Evolutionary conservation across 306 rosid genomes (phyloP).

Genomic region (Prinsepia uniflora): DNA sequence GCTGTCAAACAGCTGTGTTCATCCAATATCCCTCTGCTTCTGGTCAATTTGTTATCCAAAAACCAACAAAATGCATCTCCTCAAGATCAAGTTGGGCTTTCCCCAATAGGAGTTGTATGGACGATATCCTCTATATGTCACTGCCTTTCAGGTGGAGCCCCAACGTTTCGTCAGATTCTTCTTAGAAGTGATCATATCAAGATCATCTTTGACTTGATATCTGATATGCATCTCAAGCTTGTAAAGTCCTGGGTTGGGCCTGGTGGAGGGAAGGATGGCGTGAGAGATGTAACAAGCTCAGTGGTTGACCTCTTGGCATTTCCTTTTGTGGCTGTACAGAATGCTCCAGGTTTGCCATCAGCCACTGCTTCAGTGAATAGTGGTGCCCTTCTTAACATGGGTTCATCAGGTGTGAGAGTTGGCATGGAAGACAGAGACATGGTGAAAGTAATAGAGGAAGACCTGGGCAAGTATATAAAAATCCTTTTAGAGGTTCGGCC

Average conservation of each 20-base stretch:
- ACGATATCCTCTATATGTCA: constrained; percentile 67
- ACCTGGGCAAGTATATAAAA: constrained; percentile 76
- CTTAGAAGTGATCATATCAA: constrained; percentile 63
- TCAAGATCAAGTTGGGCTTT: constrained; percentile 63
- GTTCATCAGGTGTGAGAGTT: constrained; percentile 76
- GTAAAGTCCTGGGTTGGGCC: constrained; percentile 80
- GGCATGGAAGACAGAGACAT: constrained; percentile 75
- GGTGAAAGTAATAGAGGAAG: constrained; percentile 81
- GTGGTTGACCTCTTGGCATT: constrained; percentile 81
- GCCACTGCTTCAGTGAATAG: constrained; percentile 82
- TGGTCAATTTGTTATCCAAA: constrained; percentile 57
- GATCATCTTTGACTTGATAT: constrained; percentile 58
- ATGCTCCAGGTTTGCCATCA: constrained; percentile 75
- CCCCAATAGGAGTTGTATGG: constrained; percentile 84
- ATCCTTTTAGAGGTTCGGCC: constrained; percentile 69
- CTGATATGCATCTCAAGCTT: constrained; percentile 68
- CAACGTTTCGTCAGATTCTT: constrained; percentile 71
- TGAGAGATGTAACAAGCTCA: constrained; percentile 57
- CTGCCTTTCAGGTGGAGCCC: constrained; percentile 75
- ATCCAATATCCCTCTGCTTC: constrained; percentile 67
- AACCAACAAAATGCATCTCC: constrained; percentile 41
- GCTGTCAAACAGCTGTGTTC: constrained; percentile 92
- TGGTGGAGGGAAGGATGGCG: constrained; percentile 80
- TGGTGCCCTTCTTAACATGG: constrained; percentile 80
- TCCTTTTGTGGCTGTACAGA: constrained; percentile 90